Evolutionary conservation across 441 rosid species (phyloP).

Genomic region (Eruca vesicaria): DNA sequence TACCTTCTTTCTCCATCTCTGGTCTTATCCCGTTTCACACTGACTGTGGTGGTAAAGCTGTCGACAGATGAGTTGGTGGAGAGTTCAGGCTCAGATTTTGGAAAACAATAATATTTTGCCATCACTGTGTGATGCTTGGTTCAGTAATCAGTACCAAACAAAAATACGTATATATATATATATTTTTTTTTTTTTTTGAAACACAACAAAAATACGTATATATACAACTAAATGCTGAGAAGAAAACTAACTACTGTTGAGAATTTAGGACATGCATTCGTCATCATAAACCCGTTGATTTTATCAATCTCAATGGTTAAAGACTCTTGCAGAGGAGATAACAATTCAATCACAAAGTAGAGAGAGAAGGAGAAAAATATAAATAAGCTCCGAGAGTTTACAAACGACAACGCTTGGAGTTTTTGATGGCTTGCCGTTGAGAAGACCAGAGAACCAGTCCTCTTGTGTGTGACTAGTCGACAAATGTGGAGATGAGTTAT

Average conservation of each 20-base stretch:
- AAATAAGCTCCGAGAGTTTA: background rate
- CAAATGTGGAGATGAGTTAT: conserved; percentile 25
- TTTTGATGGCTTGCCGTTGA: background rate
- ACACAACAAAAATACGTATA: too few relatives aligned
- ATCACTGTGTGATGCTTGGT: background rate
- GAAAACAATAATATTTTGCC: background rate
- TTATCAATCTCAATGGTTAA: background rate
- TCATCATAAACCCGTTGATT: conserved; percentile 3
- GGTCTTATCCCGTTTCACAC: conserved; percentile 10
- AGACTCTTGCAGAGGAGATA: conserved; percentile 10
- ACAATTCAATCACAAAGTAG: conserved; percentile 7
- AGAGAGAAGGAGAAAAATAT: background rate
- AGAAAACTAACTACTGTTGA: background rate
- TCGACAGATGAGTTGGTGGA: conserved; percentile 39
- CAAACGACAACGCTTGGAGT: background rate
- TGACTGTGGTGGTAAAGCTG: conserved; percentile 35
- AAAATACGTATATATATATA: too few relatives aligned
- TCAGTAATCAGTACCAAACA: background rate
- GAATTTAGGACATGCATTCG: background rate
- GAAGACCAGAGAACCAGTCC: conserved; percentile 9
- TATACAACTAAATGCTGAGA: background rate
- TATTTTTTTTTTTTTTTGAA: too few relatives aligned
- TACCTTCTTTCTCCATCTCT: conserved; percentile 43
- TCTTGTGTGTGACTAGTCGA: conserved; percentile 13
- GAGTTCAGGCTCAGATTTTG: conserved; percentile 26